Percentiles rank a stretch among this genome's conserved stretches.
These are phyloP conservation scores for Cymbopogon citratus DNA, from an alignment of 176 grass and related monocot species.

Conservation along the genomic window DNA sequence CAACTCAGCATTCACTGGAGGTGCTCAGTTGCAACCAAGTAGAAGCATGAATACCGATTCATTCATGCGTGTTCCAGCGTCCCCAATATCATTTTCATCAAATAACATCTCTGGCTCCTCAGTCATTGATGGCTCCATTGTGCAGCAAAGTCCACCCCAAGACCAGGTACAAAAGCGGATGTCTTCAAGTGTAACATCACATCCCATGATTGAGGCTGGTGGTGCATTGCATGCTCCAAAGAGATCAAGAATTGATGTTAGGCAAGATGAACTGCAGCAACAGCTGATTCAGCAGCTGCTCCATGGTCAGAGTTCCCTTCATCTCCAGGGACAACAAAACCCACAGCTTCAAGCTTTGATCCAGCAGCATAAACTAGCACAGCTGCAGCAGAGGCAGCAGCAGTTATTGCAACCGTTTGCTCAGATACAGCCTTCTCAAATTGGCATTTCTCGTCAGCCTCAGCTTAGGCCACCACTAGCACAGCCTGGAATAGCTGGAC, in stretches of 20 bases:
- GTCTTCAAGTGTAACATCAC: slow-evolving; percentile 83
- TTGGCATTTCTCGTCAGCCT: slow-evolving; percentile 49
- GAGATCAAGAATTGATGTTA: slow-evolving; percentile 70
- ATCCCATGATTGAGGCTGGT: slow-evolving; percentile 35
- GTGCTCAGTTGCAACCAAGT: slow-evolving; percentile 66
- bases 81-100: slow-evolving; percentile 98
- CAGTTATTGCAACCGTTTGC: slow-evolving; percentile 59
- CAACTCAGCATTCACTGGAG: slow-evolving; percentile 66
- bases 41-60: slow-evolving; percentile 79
- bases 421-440: slow-evolving; percentile 59
- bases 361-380: slow-evolving; percentile 71
- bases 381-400: slow-evolving; percentile 66
- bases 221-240: slow-evolving; percentile 57
- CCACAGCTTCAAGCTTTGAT: slow-evolving; percentile 74
- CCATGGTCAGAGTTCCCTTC: slow-evolving; percentile 54
- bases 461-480: slow-evolving; percentile 53
- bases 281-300: slow-evolving; percentile 77
- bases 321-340: slow-evolving; percentile 67
- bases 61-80: slow-evolving; percentile 80
- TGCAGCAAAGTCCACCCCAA: slow-evolving; percentile 69
- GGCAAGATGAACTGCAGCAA: slow-evolving; percentile 69
- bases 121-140: slow-evolving; percentile 81
- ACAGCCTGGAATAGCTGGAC: slow-evolving; percentile 48
- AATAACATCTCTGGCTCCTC: slow-evolving; percentile 95
- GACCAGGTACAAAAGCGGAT: slow-evolving; percentile 62